phyloP scores from a whole-genome alignment of 768 basidiomycete genomes.

The Collybia nuda region DNA sequence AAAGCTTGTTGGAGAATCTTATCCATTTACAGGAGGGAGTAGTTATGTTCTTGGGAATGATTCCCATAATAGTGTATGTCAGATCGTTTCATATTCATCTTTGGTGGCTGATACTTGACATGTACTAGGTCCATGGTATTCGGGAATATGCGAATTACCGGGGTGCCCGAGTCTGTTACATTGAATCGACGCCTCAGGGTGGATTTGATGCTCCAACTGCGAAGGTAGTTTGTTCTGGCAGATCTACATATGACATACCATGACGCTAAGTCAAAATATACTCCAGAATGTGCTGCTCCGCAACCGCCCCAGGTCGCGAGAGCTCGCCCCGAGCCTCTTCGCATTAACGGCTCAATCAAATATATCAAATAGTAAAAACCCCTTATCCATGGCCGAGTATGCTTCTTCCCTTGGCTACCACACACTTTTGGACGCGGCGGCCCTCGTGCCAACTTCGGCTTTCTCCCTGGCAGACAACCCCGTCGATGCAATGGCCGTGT shows the following conservation, averaged over 20 bases:
- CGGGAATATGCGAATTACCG: constrained; percentile 63
- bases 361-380: constrained; percentile 72
- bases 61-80: constrained; percentile 75
- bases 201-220: constrained; percentile 60
- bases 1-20: constrained; percentile 82
- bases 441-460: constrained; percentile 69
- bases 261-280: constrained; percentile 23
- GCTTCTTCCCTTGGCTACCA: constrained; percentile 70
- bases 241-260: neutral
- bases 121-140: constrained; percentile 66
- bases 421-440: constrained; percentile 81
- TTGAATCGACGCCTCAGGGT: constrained; percentile 61
- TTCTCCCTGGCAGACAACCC: constrained; percentile 65
- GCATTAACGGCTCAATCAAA: constrained; percentile 83
- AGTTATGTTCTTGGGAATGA: constrained; percentile 70
- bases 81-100: neutral
- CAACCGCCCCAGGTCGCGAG: constrained; percentile 44
- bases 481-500: constrained; percentile 81
- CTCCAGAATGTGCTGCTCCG: constrained; percentile 54
- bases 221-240: constrained; percentile 44
- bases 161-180: constrained; percentile 61
- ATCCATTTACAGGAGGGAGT: constrained; percentile 62
- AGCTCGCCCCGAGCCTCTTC: constrained; percentile 58
- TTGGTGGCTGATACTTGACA: neutral
- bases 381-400: constrained; percentile 61